phyloP scores from a whole-genome alignment of 2,329 filamentous ascomycete species.

The Pyricularia grisea region DNA sequence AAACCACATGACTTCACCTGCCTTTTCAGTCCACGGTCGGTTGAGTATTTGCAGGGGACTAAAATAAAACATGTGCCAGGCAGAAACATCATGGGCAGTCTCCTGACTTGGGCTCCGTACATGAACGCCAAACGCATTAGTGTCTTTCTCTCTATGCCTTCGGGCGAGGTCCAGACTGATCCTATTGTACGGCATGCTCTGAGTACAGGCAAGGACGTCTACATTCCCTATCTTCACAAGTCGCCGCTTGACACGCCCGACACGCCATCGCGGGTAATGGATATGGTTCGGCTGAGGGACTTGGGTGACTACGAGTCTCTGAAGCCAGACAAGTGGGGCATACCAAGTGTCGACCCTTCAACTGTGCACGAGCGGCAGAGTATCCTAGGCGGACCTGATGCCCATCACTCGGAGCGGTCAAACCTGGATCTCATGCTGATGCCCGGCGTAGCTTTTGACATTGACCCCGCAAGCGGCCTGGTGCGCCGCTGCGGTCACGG shows the following conservation, averaged over 20 bases:
- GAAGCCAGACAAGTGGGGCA: slow-evolving; percentile 79
- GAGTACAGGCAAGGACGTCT: slow-evolving; percentile 69
- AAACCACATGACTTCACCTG: background rate
- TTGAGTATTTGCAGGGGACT: background rate
- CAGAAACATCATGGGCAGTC: slow-evolving; percentile 49
- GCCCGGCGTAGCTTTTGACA: slow-evolving; percentile 88
- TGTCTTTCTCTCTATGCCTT: slow-evolving; percentile 89
- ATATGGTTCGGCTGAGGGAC: slow-evolving; percentile 76
- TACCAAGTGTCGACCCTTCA: slow-evolving; percentile 67
- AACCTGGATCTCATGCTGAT: slow-evolving; percentile 77
- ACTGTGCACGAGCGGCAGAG: slow-evolving; percentile 60
- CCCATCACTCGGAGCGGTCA: slow-evolving; percentile 23
- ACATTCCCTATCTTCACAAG: slow-evolving; percentile 80
- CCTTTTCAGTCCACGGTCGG: background rate
- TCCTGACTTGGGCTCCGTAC: slow-evolving; percentile 66
- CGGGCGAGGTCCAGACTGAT: slow-evolving; percentile 75
- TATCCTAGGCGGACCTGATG: slow-evolving; percentile 56
- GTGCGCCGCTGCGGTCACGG: slow-evolving; percentile 82
- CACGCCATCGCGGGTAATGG: slow-evolving; percentile 67
- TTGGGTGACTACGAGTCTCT: slow-evolving; percentile 71
- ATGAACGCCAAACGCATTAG: slow-evolving; percentile 65
- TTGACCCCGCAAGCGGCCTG: slow-evolving; percentile 35
- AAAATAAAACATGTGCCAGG: slow-evolving; percentile 37
- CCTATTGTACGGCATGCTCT: slow-evolving; percentile 76
- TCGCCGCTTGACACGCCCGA: slow-evolving; percentile 32